These are phyloP conservation scores for Sphagnum fallax DNA, from an alignment of 228 moss, liverwort and hornwort species.

Conservation along the genomic window DNA sequence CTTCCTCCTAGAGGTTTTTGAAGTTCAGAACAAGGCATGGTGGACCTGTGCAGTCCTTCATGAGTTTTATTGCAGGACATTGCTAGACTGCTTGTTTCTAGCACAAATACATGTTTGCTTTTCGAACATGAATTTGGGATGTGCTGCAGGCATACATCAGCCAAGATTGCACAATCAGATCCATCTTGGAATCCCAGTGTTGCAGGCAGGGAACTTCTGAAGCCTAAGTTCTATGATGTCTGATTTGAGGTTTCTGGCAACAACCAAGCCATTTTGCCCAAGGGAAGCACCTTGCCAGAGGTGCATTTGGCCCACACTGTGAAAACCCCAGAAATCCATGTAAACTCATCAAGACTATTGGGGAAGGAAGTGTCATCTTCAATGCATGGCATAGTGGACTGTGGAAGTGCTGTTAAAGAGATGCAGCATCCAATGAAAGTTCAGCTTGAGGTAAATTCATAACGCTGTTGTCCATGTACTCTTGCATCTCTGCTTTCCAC, in stretches of 20 bases:
- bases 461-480: background rate
- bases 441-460: constrained; percentile 34
- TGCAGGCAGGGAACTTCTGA: constrained; percentile 13
- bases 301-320: background rate
- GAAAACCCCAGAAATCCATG: constrained; percentile 2
- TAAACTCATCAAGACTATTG: constrained; percentile 11
- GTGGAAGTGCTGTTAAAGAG: constrained; percentile 24
- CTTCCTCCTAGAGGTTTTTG: background rate
- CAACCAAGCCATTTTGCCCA: constrained; percentile 1
- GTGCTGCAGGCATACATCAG: constrained; percentile 7
- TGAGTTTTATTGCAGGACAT: background rate
- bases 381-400: constrained; percentile 16
- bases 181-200: constrained; percentile 17
- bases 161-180: constrained; percentile 15
- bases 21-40: background rate
- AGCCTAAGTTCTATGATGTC: constrained; percentile 16
- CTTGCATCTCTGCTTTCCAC: background rate
- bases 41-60: background rate
- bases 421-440: constrained; percentile 42
- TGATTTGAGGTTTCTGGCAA: constrained; percentile 12
- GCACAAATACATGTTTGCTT: background rate
- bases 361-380: constrained; percentile 33
- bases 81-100: background rate
- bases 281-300: background rate
- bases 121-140: background rate